Base-by-base conservation (phyloP, 2,329 filamentous ascomycete genomes). In the Epichloe amarillans region DNA sequence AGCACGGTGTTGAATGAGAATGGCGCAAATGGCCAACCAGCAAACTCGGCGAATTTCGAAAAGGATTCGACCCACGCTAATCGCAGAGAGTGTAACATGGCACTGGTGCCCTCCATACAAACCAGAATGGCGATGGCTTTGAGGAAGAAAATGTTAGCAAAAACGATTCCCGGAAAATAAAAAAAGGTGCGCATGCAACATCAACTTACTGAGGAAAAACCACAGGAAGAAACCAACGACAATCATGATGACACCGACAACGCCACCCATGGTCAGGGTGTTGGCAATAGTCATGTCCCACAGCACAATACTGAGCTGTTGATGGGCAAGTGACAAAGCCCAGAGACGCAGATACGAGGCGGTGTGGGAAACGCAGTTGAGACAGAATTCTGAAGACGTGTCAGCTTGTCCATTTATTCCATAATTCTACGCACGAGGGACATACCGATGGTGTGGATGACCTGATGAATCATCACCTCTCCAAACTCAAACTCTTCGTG, bases 361-460 rank as follows among this genome's bases (percentile, higher is more conserved):
- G 4, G 94, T 98, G 72, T 98, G 93, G 33, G 93, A 98, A 56
- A 98, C 91, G 68, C 91, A 97, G 76, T 98, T 98, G 61, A 98
- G 78, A 66, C 93, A 98, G 74, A 98, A 98, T 77, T 98, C 88
- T 89, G 58, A 4, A 7, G 33, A 15, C 26, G 14, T 35, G 55
- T 72, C 64, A 72, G 65, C 26, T 38, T 21, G 19, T 30, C 8
- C 4, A n/a, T 33, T 10, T 12, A 41, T 37, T 12, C 15, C 19
- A 58, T n/a, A 1, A 2, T 10, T 15, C 19, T 19, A 19, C 17
- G 19, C 11, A 11, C 7, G 26, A 11, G 36, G 12, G 36, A n/a
- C 84, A 69, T 82, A 91, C 87, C 89, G 62, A 97, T 97, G 17
- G 91, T 97, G 73, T 97, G 94, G 63, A 98, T 98, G 65, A 96